Percentiles rank a stretch among this genome's conserved stretches.
phyloP scores from a whole-genome alignment of 2,329 filamentous ascomycete species.

The Colletotrichum chrysophilum region DNA sequence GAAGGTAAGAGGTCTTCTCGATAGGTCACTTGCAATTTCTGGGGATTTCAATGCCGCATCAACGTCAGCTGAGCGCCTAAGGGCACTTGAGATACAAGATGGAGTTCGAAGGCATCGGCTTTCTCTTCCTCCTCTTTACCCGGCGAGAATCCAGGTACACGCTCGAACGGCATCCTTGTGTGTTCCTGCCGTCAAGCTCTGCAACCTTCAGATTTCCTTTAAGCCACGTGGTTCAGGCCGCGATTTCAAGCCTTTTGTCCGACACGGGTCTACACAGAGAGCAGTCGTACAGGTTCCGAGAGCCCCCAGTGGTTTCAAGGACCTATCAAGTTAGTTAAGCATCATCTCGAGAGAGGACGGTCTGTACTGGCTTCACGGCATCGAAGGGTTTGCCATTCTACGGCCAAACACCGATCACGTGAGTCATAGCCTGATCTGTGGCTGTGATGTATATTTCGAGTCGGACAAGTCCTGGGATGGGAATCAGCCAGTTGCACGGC shows the following conservation, averaged over 20 bases:
- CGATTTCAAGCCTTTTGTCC: neutral
- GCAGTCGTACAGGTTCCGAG: neutral
- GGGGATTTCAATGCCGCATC: too few relatives aligned
- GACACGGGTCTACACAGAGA: neutral
- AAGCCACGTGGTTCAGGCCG: neutral
- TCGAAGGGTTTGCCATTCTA: neutral
- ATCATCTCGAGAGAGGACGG: neutral
- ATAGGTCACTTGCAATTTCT: neutral
- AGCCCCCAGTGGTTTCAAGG: neutral
- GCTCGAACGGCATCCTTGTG: neutral
- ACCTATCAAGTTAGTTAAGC: neutral
- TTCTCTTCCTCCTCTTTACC: neutral
- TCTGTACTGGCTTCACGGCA: neutral
- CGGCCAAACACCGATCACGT: neutral
- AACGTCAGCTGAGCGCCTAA: too few relatives aligned
- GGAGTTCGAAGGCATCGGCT: neutral
- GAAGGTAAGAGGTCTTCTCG: neutral
- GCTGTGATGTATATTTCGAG: neutral
- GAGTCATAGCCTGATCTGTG: neutral
- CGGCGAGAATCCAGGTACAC: neutral
- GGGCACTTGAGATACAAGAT: too few relatives aligned
- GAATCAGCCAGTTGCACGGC: neutral
- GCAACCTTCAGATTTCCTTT: neutral
- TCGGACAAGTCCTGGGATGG: neutral
- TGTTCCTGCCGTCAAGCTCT: neutral